Base-by-base conservation (phyloP, 768 basidiomycete species). In the Lactarius sanguifluus region DNA sequence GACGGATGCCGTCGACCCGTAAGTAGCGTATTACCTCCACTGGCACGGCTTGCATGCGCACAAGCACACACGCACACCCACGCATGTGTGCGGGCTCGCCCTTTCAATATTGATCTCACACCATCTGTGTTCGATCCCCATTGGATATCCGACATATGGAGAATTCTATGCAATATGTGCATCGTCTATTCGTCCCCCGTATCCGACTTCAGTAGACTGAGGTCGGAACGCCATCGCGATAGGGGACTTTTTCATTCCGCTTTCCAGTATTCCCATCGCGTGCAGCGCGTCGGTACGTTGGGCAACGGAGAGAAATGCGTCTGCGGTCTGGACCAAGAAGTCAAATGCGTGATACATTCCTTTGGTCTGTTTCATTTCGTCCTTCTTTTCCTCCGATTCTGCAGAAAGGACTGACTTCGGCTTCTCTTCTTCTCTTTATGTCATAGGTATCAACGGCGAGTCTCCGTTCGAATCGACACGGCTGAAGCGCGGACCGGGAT, bases 291-390 rank as follows among this genome's bases (percentile, higher is more conserved):
- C 18, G 84, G 84, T 2, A 74, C 76, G 12, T 75, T 84, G 69
- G 84, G 82, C 2, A 83, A 85, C 64, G 83, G 84, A 7, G 84
- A 83, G 5, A 85, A 85, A 71, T 84, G 82, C 80, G 68, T 81
- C 4, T 85, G 84, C 61, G 83, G 84, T 6, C 57, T 83, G 60
- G 79, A 81, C 45, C 78, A 79, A 18, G 84, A 85, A 69, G 77
- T 75, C 47, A 74, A 79, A 43, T 84, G 82, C 65, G 76, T 81
- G 54, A 74, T 85, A 61, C 85, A 85, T 68, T 82, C 82, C 32
- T 81, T 85, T 59, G 82, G 81, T 81, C 2, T 9, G 54, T 32
- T 32, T 32, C 32, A 32, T 28, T 28, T 28, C 28, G 28, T 28
- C 3, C 28, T 28, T 28, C 28, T 28, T 28, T 28, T 28, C 28